Base-by-base conservation (phyloP, 2,329 filamentous ascomycete genomes). In the Phaeophleospora eucalypticola region DNA sequence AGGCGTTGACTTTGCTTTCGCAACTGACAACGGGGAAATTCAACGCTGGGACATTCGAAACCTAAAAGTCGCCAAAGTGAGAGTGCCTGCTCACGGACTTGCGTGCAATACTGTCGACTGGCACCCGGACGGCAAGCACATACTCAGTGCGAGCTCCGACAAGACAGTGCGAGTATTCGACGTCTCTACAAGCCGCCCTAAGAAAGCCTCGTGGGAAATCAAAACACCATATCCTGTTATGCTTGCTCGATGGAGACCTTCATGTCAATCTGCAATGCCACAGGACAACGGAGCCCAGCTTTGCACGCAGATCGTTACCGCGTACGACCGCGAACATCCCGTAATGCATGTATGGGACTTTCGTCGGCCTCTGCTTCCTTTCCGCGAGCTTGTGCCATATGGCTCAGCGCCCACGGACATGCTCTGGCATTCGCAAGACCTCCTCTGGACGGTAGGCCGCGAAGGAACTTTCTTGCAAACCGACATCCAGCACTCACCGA, bases 81-180 rank as follows among this genome's bases (percentile, higher is more conserved):
- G 77, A 54, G 79, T 84, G 46, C 76, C 78, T 27, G 81, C 80
- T 36, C 81, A 84, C 60, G 75, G 80, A 54, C 49, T 56, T 10
- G 47, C 64, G 4, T 84, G 81, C 66, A 81, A 76, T 51, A 73
- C 79, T 4, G 75, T 84, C 29, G 81, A 84, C 61, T 84, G 81
- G 80, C 81, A 84, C 59, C 81, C 81, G 1, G 80, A 84, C 56
- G 81, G 81, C 4, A 82, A 78, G 58, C 79, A 84, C 61, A 68
- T 84, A 8, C 73, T 80, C 44, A 83, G 79, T 55, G 80, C 78
- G n/a, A 75, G 81, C 43, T 71, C 76, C 17, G 81, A 84, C 61
- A 78, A 77, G 48, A 78, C 78, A 21, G 75, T 84, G 52, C 79
- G 79, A 60, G 74, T 84, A 20, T 84, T 81, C 79, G 80, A 84